phyloP scores from a whole-genome alignment of 148 eudicot species.

The Cornus florida region DNA sequence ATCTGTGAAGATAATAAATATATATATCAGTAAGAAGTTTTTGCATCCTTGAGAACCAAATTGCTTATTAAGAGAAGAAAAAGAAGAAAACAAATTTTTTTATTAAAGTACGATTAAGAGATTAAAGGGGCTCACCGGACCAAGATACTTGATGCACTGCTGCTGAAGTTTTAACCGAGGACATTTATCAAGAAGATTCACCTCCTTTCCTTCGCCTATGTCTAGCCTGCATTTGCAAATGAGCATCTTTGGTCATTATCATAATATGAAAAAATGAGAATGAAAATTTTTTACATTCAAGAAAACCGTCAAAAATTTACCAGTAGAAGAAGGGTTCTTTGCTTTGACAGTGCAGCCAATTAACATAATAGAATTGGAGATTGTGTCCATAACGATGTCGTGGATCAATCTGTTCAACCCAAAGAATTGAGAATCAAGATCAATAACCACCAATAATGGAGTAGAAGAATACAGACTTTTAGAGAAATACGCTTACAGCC shows the following conservation, averaged over 20 bases:
- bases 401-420: slow-evolving; percentile 82
- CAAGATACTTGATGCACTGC: slow-evolving; percentile 97
- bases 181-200: slow-evolving; percentile 69
- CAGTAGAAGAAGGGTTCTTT: slow-evolving; percentile 98
- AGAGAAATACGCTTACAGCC: slow-evolving; percentile 55
- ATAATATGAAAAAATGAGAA: neutral
- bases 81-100: neutral
- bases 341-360: slow-evolving; percentile 88
- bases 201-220: slow-evolving; percentile 94
- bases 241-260: neutral
- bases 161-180: slow-evolving; percentile 81
- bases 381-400: slow-evolving; percentile 98
- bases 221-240: slow-evolving; percentile 67
- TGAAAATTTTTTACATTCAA: neutral
- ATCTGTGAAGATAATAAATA: slow-evolving; percentile 37
- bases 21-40: neutral
- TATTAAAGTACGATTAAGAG: neutral
- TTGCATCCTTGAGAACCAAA: neutral
- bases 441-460: slow-evolving; percentile 5
- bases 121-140: slow-evolving; percentile 60
- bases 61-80: neutral
- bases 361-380: slow-evolving; percentile 79
- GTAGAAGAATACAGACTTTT: neutral
- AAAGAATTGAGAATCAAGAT: slow-evolving; percentile 13
- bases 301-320: slow-evolving; percentile 28